A percentile compares a stretch with the other conserved stretches of the same genome.
Evolutionary conservation across 805 yeast genomes (phyloP).

Genomic region (Zygotorulaspora danielsina): DNA sequence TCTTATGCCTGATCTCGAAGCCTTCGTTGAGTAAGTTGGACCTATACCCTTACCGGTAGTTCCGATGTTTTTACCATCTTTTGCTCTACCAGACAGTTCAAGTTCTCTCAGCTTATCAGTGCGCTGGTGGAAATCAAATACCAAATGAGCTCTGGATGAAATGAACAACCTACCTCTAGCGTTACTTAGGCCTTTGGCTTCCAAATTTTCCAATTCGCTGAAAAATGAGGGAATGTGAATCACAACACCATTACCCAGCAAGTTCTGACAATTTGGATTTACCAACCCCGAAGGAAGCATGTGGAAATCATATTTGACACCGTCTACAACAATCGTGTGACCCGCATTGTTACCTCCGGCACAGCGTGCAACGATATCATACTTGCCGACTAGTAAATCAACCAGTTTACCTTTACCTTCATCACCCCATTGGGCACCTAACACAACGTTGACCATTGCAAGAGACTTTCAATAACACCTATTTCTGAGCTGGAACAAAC

Average conservation of each 20-base stretch:
- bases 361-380: conserved; percentile 96
- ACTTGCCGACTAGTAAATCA: conserved; percentile 87
- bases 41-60: conserved; percentile 99
- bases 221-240: conserved; percentile 92
- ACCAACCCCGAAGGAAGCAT: conserved; percentile 98
- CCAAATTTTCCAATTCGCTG: conserved; percentile 75
- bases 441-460: conserved; percentile 62
- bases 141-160: conserved; percentile 92
- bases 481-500: no score
- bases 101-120: conserved; percentile 94
- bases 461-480: no score
- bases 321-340: conserved; percentile 92
- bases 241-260: conserved; percentile 95
- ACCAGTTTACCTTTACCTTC: conserved; percentile 99
- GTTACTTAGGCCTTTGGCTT: conserved; percentile 65
- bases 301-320: conserved; percentile 91
- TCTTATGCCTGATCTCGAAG: conserved; percentile 92
- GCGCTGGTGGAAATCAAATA: conserved; percentile 96
- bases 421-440: conserved; percentile 99
- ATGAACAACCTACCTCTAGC: conserved; percentile 69
- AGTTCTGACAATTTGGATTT: conserved; percentile 82
- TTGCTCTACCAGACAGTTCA: conserved; percentile 57
- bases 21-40: conserved; percentile 95
- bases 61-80: conserved; percentile 78
- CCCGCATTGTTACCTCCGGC: conserved; percentile 99